Base-by-base conservation (phyloP, 1,139 yeast species). In the Yamadazyma pseudoaaseri region DNA sequence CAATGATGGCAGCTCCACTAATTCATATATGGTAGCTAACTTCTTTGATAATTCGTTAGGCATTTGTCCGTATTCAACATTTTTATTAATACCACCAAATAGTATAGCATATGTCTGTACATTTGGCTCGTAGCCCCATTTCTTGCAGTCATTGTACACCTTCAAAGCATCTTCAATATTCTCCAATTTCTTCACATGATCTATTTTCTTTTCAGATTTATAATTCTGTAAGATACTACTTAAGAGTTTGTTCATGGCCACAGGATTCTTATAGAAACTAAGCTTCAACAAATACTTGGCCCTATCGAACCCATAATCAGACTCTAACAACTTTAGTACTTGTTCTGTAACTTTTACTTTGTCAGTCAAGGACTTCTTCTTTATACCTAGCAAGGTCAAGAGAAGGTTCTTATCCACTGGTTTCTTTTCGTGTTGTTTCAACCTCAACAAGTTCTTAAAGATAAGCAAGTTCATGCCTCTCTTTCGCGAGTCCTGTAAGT, bases 241-340 rank as follows among this genome's bases (percentile, higher is more conserved):
- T 49, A 77, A 53, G 1, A 84, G 65, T 11, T 71, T 64, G 42
- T 84, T 84, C 77, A 78, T 72, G 0, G 77, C 85, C 18, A 79
- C 85, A 0, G 66, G 50, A 7, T 86, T 86, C 20, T 69, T 62
- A 0, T 42, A 34, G 5, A 47, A 37, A 5, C 60, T 79, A 17
- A 81, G 42, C 31, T 68, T 65, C 5, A 77, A 70, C 16, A 81
- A 54, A 39, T 65, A 65, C 11, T 70, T 44, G 0, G 92, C 90
- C 39, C 84, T 70, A 21, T 61, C 64, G 0, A 65, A 43, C 33
- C 58, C 56, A 2, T 72, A 72, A 35, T 68, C 78, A 34, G 72
- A 55, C 15, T 59, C 60, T 20, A 83, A 57, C 36, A 81, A 69
- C 35, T 72, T 70, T 10, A 58, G 46, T 0, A 75, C 78, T 38